These are phyloP conservation scores for Globisporangium iwayamae DNA, from an alignment of 352 stramenopile genomes.

Conservation along the genomic window DNA sequence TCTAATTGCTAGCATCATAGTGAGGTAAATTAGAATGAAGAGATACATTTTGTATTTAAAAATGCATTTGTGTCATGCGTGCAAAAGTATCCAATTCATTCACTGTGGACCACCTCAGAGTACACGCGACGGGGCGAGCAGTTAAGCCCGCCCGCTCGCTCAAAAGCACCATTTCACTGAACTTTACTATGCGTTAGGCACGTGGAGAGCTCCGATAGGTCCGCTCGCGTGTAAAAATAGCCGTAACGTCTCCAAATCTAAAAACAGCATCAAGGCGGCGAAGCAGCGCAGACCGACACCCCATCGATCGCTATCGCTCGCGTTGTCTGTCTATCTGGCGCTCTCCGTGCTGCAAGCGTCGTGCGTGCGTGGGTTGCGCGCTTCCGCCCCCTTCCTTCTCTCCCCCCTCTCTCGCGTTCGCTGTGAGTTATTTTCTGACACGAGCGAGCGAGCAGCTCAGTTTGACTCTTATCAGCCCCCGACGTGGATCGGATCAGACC, in stretches of 20 bases:
- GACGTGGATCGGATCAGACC: slow-evolving; percentile 6
- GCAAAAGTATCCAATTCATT: neutral
- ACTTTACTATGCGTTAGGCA: neutral
- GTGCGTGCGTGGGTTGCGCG: neutral
- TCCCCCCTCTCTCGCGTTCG: neutral
- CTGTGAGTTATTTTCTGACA: slow-evolving; percentile 15
- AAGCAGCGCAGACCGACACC: neutral
- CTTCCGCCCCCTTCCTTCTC: neutral
- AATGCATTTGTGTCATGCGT: neutral
- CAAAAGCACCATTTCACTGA: slow-evolving; percentile 3
- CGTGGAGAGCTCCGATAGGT: slow-evolving; percentile 15
- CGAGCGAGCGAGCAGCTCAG: slow-evolving; percentile 1
- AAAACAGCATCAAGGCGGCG: slow-evolving; percentile 5
- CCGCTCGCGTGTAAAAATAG: slow-evolving; percentile 2
- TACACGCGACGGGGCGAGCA: neutral
- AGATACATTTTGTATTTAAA: neutral
- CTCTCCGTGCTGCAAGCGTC: neutral
- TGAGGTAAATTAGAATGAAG: neutral
- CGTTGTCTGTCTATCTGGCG: neutral
- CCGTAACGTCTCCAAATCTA: slow-evolving; percentile 1
- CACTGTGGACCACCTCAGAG: neutral
- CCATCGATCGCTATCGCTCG: neutral
- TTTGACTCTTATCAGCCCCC: slow-evolving; percentile 5
- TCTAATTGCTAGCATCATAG: neutral
- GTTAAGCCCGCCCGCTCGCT: neutral